These are phyloP conservation scores for Yamagishiella unicocca DNA, from an alignment of 139 green algal species.

Conservation along the genomic window DNA sequence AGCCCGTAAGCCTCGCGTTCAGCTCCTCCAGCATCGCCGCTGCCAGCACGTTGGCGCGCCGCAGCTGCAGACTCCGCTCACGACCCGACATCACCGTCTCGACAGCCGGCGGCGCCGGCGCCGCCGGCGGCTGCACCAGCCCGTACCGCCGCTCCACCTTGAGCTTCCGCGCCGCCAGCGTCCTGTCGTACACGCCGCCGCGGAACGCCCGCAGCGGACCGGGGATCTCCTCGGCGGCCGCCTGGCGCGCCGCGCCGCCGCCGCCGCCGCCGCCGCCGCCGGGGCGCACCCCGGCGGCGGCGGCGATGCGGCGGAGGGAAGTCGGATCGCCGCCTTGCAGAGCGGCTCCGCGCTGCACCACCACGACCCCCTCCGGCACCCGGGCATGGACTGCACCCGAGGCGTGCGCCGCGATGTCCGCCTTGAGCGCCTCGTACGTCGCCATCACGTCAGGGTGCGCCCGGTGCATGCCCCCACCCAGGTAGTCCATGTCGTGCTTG, in stretches of 20 bases:
- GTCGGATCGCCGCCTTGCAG: too few relatives aligned
- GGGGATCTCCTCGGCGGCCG: background rate
- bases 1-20: slow-evolving; percentile 17
- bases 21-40: slow-evolving; percentile 29
- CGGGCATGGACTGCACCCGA: slow-evolving; percentile 1
- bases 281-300: background rate
- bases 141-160: slow-evolving; percentile 41
- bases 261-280: background rate
- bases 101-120: background rate
- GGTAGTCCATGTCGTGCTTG: slow-evolving; percentile 45
- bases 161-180: slow-evolving; percentile 13
- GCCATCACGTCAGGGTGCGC: slow-evolving; percentile 23
- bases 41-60: slow-evolving; percentile 34
- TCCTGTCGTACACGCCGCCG: slow-evolving; percentile 33
- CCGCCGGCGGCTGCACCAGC: background rate
- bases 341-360: slow-evolving; percentile 1
- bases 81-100: background rate
- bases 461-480: slow-evolving; percentile 54
- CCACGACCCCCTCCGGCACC: slow-evolving; percentile 26
- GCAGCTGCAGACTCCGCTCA: background rate
- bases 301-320: background rate
- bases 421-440: slow-evolving; percentile 40
- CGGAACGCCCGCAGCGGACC: slow-evolving; percentile 10
- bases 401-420: slow-evolving; percentile 55
- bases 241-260: background rate